Conservation (phyloP, 2,329 filamentous ascomycete species). For the Macrophomina phaseolina region DNA sequence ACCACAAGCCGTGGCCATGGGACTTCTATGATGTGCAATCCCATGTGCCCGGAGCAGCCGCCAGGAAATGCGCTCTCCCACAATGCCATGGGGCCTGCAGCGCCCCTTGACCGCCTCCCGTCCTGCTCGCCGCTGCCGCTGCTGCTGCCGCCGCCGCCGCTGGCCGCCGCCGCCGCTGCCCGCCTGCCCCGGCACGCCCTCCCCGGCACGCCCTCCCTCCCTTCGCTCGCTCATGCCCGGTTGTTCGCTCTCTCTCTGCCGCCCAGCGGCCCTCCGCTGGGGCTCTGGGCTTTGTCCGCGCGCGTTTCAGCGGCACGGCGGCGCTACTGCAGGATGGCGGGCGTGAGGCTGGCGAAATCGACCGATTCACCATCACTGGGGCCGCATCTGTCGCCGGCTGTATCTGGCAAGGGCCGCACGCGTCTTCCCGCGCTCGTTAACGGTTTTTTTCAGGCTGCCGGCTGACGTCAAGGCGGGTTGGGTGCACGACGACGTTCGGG, state of each 20-base stretch:
- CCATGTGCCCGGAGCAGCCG: conserved; percentile 10
- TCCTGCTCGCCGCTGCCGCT: too few species aligned
- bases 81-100: background rate
- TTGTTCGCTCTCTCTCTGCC: too few species aligned
- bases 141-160: too few species aligned
- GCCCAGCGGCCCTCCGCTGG: background rate
- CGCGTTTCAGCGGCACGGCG: background rate
- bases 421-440: conserved; percentile 26
- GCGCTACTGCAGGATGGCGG: conserved; percentile 23
- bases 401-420: conserved; percentile 22
- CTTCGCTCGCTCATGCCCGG: too few species aligned
- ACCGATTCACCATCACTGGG: conserved; percentile 8
- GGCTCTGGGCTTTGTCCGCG: background rate
- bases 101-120: background rate
- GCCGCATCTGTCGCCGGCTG: conserved; percentile 16
- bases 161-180: too few species aligned
- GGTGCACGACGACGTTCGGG: conserved; percentile 21
- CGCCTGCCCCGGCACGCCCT: too few species aligned
- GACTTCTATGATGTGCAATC: conserved; percentile 7
- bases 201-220: too few species aligned
- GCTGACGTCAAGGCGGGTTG: conserved; percentile 27
- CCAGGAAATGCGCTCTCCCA: background rate
- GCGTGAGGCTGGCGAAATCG: conserved; percentile 10
- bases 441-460: conserved; percentile 24
- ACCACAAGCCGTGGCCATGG: conserved; percentile 8